A percentile compares a stretch with the other conserved stretches of the same genome.
These are phyloP conservation scores for Fusarium illudens DNA, from an alignment of 2,329 filamentous ascomycete genomes.

Conservation along the genomic window DNA sequence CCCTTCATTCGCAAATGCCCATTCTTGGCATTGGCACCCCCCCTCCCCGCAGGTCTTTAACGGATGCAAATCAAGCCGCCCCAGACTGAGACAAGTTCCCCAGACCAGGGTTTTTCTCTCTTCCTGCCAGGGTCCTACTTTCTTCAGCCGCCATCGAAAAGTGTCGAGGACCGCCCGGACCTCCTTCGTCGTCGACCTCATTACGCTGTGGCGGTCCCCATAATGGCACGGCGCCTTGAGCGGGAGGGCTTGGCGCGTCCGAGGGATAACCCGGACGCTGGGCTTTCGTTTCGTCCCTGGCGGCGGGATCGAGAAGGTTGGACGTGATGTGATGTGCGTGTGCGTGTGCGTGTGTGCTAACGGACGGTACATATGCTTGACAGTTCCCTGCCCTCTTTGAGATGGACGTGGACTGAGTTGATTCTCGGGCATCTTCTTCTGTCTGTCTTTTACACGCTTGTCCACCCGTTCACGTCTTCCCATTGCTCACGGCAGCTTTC, in stretches of 20 bases:
- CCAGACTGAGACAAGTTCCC: not conserved
- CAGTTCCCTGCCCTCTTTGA: not conserved
- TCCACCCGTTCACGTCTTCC: not conserved
- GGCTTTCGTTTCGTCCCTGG: not conserved
- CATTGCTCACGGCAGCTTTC: not conserved
- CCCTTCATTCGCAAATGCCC: not conserved
- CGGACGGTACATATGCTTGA: slow-evolving; percentile 1
- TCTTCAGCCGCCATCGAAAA: not conserved
- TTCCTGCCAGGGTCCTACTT: not conserved
- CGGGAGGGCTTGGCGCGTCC: not conserved
- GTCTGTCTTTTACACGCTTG: not conserved
- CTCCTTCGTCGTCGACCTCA: not conserved
- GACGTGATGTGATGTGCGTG: not conserved
- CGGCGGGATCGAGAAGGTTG: not conserved
- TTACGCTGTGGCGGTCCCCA: not conserved
- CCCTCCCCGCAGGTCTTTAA: not conserved
- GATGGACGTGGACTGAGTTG: not conserved
- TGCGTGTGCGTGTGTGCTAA: not conserved
- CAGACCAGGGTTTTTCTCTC: not conserved
- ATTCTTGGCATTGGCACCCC: not conserved
- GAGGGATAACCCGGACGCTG: not conserved
- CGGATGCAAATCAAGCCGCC: slow-evolving; percentile 4
- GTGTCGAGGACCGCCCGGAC: not conserved
- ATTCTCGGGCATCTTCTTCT: not conserved
- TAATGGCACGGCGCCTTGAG: not conserved